Evolutionary conservation across 1,139 yeast species (phyloP).

Genomic region (Candida anutae): DNA sequence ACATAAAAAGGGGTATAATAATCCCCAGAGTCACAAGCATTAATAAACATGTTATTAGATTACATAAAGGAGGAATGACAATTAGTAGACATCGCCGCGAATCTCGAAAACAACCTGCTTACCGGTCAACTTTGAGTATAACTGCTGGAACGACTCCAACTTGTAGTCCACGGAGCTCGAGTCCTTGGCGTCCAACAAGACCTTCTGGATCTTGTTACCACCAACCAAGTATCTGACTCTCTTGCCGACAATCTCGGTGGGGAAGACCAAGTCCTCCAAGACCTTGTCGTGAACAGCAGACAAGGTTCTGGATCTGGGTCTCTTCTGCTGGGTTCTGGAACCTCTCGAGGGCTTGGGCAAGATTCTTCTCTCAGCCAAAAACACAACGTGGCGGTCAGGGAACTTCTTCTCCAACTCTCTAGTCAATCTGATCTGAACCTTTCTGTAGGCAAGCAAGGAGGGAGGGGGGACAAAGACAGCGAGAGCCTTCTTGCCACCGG

Average conservation of each 20-base stretch:
- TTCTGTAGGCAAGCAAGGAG: constrained; percentile 88
- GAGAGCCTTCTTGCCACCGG: constrained; percentile 98
- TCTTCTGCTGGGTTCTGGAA: constrained; percentile 92
- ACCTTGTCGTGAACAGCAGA: constrained; percentile 98
- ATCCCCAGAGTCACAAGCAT: no score
- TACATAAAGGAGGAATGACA: constrained; percentile 4
- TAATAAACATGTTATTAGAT: neutral
- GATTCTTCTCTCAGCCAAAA: constrained; percentile 99
- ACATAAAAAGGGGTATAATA: no score
- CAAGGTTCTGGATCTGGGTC: constrained; percentile 99
- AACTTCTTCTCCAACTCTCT: constrained; percentile 99
- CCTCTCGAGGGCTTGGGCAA: constrained; percentile 93
- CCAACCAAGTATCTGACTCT: constrained; percentile 99
- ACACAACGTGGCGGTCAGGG: constrained; percentile 99
- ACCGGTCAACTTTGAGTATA: constrained; percentile 98
- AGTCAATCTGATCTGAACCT: constrained; percentile 94
- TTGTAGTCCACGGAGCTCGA: constrained; percentile 96
- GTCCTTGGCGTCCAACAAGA: constrained; percentile 97
- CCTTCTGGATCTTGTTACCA: constrained; percentile 98
- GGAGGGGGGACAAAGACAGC: constrained; percentile 98
- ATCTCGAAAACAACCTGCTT: constrained; percentile 99
- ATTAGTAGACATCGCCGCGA: constrained; percentile 56
- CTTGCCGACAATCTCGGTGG: constrained; percentile 98
- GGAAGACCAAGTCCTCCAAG: constrained; percentile 99
- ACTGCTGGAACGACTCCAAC: constrained; percentile 98